These are phyloP conservation scores for Astrocystis sublimbata DNA, from an alignment of 495 filamentous ascomycete species.

Conservation along the genomic window DNA sequence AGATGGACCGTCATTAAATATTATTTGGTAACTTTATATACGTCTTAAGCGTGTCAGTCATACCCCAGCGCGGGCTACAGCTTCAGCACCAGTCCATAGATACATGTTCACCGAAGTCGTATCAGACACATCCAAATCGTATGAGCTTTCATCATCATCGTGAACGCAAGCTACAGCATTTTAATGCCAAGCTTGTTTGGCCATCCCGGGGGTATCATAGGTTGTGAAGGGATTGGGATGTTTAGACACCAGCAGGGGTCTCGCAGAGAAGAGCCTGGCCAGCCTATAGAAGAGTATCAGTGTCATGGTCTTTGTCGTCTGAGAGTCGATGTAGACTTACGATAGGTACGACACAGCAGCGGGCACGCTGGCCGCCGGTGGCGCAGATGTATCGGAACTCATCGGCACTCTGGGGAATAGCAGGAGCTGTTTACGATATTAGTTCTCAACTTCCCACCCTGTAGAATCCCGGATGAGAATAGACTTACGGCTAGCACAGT, in stretches of 20 bases:
- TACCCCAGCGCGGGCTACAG: background rate
- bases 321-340: background rate
- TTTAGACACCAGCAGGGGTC: slow-evolving; percentile 11
- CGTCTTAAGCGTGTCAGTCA: background rate
- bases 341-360: slow-evolving; percentile 20
- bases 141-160: background rate
- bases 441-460: background rate
- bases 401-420: background rate
- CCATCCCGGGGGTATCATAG: no score
- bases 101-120: background rate
- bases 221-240: background rate
- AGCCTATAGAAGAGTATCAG: slow-evolving; percentile 2
- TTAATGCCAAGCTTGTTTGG: background rate
- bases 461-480: background rate
- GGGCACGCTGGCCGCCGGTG: slow-evolving; percentile 8
- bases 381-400: slow-evolving; percentile 17
- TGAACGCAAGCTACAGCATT: background rate
- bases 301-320: background rate
- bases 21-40: background rate
- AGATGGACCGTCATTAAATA: slow-evolving; percentile 4
- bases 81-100: background rate
- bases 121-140: background rate
- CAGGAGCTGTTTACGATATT: background rate
- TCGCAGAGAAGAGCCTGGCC: slow-evolving; percentile 17
- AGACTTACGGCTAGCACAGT: slow-evolving; percentile 41